These are phyloP conservation scores for Ceratocystiopsis minuta DNA, from an alignment of 2,329 filamentous ascomycete genomes.

Conservation along the genomic window DNA sequence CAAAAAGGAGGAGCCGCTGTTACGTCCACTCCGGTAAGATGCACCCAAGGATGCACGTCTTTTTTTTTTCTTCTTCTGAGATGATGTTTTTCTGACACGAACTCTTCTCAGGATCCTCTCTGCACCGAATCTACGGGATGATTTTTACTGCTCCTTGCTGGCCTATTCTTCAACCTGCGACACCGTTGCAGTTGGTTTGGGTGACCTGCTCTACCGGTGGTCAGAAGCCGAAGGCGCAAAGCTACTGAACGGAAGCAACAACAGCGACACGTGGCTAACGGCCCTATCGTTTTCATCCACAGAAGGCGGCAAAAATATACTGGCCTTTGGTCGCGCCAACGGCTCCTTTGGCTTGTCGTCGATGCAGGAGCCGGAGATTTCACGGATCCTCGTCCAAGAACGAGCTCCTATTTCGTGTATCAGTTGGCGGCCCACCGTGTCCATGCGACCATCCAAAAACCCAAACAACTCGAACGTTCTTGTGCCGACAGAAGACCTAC, in stretches of 20 bases:
- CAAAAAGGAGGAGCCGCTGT: too few relatives aligned
- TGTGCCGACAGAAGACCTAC: constrained; percentile 61
- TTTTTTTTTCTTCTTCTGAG: background rate
- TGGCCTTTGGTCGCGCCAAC: constrained; percentile 69
- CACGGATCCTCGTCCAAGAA: constrained; percentile 46
- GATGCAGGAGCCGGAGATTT: constrained; percentile 33
- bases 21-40: too few relatives aligned
- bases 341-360: constrained; percentile 65
- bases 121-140: constrained; percentile 74
- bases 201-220: constrained; percentile 71
- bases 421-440: constrained; percentile 54
- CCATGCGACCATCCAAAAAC: constrained; percentile 32
- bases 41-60: background rate
- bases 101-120: constrained; percentile 63
- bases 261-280: constrained; percentile 46
- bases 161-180: constrained; percentile 63
- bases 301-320: constrained; percentile 56
- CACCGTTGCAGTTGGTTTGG: constrained; percentile 69
- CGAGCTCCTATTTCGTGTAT: constrained; percentile 60
- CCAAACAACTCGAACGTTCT: constrained; percentile 26
- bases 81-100: background rate
- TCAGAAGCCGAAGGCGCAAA: constrained; percentile 56
- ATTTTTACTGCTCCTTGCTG: constrained; percentile 86
- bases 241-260: constrained; percentile 27
- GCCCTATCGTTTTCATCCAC: constrained; percentile 79